These are phyloP conservation scores for Talaromyces sp. DNA, from an alignment of 2,329 filamentous ascomycete genomes.

Conservation along the genomic window DNA sequence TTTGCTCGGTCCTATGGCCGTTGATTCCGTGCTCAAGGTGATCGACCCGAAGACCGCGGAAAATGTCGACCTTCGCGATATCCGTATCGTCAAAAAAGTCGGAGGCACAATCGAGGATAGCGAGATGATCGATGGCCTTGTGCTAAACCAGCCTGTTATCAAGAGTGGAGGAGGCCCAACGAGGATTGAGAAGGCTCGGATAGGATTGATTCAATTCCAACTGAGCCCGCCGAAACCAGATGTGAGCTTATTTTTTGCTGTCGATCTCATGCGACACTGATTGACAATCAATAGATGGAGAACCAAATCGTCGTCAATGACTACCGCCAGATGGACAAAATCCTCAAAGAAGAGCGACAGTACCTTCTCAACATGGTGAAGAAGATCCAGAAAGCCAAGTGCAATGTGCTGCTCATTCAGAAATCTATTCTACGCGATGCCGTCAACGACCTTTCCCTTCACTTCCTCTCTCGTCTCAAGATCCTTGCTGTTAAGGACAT, in stretches of 20 bases:
- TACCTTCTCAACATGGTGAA: slow-evolving; percentile 99
- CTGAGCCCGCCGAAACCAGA: slow-evolving; percentile 97
- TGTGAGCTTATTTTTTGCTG: slow-evolving; percentile 45
- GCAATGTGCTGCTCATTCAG: slow-evolving; percentile 95
- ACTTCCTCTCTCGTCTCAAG: slow-evolving; percentile 95
- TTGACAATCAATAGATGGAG: slow-evolving; percentile 65
- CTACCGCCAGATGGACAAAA: slow-evolving; percentile 99
- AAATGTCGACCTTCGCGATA: slow-evolving; percentile 94
- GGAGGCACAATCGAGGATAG: slow-evolving; percentile 98
- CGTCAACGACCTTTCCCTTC: slow-evolving; percentile 93
- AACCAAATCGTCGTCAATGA: slow-evolving; percentile 99
- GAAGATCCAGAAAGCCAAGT: slow-evolving; percentile 99
- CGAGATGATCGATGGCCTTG: slow-evolving; percentile 91
- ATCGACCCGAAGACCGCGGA: slow-evolving; percentile 94
- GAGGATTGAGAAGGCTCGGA: slow-evolving; percentile 94
- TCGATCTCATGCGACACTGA: slow-evolving; percentile 13
- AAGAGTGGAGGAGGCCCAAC: slow-evolving; percentile 88
- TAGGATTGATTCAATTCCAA: slow-evolving; percentile 97
- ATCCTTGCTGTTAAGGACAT: slow-evolving; percentile 97
- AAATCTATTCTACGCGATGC: slow-evolving; percentile 97
- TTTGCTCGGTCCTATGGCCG: slow-evolving; percentile 92
- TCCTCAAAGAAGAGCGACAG: slow-evolving; percentile 96
- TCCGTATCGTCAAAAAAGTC: slow-evolving; percentile 94
- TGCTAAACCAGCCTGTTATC: slow-evolving; percentile 84
- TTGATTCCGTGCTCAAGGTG: slow-evolving; percentile 90